Evolutionary conservation across 2,329 filamentous ascomycete genomes (phyloP).

Genomic region (Fonsecaea erecta): DNA sequence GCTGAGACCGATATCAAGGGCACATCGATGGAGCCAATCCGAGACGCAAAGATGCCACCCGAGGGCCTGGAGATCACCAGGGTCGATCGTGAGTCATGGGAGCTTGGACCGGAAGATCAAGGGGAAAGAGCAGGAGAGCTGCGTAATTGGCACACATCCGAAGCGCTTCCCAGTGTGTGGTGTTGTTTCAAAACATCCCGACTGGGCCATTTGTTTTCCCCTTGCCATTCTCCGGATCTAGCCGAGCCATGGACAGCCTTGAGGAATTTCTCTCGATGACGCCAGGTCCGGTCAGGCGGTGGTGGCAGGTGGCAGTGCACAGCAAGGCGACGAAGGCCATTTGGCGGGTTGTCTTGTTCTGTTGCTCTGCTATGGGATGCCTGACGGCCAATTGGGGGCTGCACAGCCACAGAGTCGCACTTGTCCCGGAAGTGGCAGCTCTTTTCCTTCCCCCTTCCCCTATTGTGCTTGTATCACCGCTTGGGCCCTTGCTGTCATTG

Average conservation of each 20-base stretch:
- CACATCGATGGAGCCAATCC: neutral
- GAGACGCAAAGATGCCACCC: neutral
- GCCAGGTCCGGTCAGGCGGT: slow-evolving; percentile 2
- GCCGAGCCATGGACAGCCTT: neutral
- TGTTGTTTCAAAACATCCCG: neutral
- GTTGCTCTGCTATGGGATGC: neutral
- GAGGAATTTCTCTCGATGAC: neutral
- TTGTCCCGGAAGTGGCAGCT: neutral
- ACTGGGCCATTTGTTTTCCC: neutral
- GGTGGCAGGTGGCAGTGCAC: neutral
- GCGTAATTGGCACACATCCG: neutral
- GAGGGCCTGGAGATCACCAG: neutral
- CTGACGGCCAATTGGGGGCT: slow-evolving; percentile 2
- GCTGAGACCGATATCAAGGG: neutral
- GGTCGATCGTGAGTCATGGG: neutral
- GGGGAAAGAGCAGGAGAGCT: neutral
- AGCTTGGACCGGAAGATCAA: neutral
- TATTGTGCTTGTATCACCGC: neutral
- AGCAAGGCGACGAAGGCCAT: neutral
- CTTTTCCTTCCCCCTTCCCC: slow-evolving; percentile 4
- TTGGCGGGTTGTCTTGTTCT: neutral
- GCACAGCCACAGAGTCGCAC: slow-evolving; percentile 20
- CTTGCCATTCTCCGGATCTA: neutral
- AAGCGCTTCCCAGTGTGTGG: neutral
- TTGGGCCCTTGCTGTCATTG: neutral